Evolutionary conservation across 2,329 filamentous ascomycete species (phyloP).

Genomic region (Colletotrichum sp.): DNA sequence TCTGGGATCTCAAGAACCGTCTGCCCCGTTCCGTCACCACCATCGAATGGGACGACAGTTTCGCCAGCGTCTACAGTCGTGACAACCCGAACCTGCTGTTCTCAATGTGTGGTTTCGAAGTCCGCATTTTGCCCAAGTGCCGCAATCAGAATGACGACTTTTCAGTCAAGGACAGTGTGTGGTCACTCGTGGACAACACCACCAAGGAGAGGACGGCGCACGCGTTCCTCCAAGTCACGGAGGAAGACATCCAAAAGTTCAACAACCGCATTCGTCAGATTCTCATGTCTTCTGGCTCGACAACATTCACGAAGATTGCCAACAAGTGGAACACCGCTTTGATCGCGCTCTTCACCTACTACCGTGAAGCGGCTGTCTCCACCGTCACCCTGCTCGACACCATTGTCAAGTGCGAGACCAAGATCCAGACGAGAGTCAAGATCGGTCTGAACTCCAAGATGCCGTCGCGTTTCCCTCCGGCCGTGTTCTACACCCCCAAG

Average conservation of each 20-base stretch:
- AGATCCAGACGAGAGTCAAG: conserved; percentile 98
- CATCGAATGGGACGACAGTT: conserved; percentile 99
- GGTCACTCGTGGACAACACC: conserved; percentile 95
- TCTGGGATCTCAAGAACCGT: conserved; percentile 98
- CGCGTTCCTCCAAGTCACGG: conserved; percentile 96
- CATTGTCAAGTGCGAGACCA: conserved; percentile 99
- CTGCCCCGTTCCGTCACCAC: conserved; percentile 94
- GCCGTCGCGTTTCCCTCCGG: conserved; percentile 97
- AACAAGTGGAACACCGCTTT: conserved; percentile 99
- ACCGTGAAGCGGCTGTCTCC: conserved; percentile 95
- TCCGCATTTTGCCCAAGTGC: conserved; percentile 93
- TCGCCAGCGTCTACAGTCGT: conserved; percentile 95
- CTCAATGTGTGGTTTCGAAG: conserved; percentile 98
- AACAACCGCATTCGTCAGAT: conserved; percentile 99
- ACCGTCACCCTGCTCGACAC: conserved; percentile 94
- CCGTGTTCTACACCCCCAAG: conserved; percentile 98
- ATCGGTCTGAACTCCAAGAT: conserved; percentile 99
- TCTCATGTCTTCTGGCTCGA: conserved; percentile 98
- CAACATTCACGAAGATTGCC: conserved; percentile 98
- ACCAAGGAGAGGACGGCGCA: conserved; percentile 97
- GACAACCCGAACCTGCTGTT: conserved; percentile 98
- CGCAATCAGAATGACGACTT: conserved; percentile 97
- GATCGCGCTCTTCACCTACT: conserved; percentile 98
- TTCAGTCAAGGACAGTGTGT: conserved; percentile 96
- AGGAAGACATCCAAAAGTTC: conserved; percentile 98